Conservation (phyloP, 1,284 basidiomycete species). For the Cryptococcus deneoformans region DNA sequence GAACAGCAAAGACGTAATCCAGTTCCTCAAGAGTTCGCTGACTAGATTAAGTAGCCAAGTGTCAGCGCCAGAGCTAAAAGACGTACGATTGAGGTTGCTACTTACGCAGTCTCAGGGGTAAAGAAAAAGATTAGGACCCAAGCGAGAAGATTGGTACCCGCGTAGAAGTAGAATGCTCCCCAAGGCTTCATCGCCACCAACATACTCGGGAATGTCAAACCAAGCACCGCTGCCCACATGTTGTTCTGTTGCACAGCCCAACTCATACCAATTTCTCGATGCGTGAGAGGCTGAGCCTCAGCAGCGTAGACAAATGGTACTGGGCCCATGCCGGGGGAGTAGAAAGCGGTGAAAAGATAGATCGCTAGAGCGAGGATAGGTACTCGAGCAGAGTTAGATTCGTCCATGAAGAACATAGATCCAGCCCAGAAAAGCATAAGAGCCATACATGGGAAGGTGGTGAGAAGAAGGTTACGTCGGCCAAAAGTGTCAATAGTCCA, state of each 20-base stretch:
- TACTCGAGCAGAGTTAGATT: slow-evolving; percentile 50
- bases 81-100: neutral
- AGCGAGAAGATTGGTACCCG: slow-evolving; percentile 28
- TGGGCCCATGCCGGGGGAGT: slow-evolving; percentile 63
- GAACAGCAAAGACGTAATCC: slow-evolving; percentile 40
- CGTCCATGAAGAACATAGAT: slow-evolving; percentile 47
- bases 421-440: slow-evolving; percentile 37
- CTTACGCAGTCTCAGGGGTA: slow-evolving; percentile 31
- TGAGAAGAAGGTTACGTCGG: slow-evolving; percentile 62
- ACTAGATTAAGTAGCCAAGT: neutral
- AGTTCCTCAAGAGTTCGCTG: slow-evolving; percentile 38
- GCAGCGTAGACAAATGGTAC: slow-evolving; percentile 59
- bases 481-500: slow-evolving; percentile 58
- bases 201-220: slow-evolving; percentile 59
- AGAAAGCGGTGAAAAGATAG: slow-evolving; percentile 49
- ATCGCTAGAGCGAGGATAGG: slow-evolving; percentile 58
- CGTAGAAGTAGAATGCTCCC: slow-evolving; percentile 60
- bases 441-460: slow-evolving; percentile 54
- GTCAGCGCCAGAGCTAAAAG: neutral
- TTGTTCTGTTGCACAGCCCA: slow-evolving; percentile 51
- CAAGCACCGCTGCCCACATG: slow-evolving; percentile 16
- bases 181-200: slow-evolving; percentile 61
- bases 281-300: slow-evolving; percentile 52
- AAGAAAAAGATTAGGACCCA: slow-evolving; percentile 34
- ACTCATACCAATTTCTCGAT: slow-evolving; percentile 53